Conservation (phyloP, 257 asterid species). For the Solanum raphanifolium region DNA sequence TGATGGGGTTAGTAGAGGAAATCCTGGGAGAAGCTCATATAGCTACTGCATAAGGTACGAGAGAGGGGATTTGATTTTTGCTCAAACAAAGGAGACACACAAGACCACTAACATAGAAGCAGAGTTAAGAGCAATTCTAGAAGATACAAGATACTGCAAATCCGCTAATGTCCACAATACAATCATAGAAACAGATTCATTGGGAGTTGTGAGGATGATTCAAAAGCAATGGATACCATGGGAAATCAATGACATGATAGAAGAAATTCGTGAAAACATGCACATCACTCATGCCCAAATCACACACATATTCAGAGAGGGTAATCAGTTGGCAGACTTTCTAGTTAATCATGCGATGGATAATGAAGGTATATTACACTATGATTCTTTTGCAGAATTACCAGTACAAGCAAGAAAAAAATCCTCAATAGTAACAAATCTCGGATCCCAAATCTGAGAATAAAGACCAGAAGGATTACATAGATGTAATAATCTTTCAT, state of each 20-base stretch:
- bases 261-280: not conserved
- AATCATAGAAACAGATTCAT: not conserved
- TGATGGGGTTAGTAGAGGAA: not conserved
- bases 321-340: not conserved
- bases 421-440: no score
- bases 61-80: not conserved
- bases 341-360: not conserved
- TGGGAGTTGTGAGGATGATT: not conserved
- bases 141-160: not conserved
- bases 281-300: not conserved
- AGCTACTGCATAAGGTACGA: not conserved
- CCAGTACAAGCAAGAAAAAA: not conserved
- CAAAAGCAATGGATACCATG: not conserved
- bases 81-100: not conserved
- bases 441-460: not conserved
- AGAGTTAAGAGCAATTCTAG: not conserved
- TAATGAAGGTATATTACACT: not conserved
- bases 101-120: not conserved
- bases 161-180: not conserved
- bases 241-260: not conserved
- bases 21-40: not conserved
- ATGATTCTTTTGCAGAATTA: not conserved
- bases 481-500: not conserved
- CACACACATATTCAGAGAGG: not conserved
- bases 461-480: not conserved